Evolutionary conservation across 108 stramenopile species (phyloP), one percentile per base, ranked within the genome.

Genomic region (Seminavis robusta): DNA sequence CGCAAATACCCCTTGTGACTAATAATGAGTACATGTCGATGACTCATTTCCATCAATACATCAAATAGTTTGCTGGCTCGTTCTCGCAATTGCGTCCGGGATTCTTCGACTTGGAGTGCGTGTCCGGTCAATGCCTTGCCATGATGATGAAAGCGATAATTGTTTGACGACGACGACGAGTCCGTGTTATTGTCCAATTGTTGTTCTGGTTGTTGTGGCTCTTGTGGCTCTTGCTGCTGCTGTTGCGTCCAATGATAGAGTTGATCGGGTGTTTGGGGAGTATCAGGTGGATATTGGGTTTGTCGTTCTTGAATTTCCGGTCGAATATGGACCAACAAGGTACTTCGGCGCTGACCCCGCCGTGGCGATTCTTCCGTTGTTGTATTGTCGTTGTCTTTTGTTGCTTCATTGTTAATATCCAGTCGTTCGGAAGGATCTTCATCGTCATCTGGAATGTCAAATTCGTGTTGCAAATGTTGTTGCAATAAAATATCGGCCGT

Each of bases 1-100:
- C 80, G 57, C 32, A 85, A 43, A 57, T 75, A 85, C 10, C 74
- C 84, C 60, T 85, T 81, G 66, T 85, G 84, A 16, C 65, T 76
- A 11, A 85, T 68, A n/a, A 85, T 51, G 17, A 62, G 41, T 39
- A 85, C 61, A 33, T 59, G 55, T 19, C 57, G 48, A 28, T 65
- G 59, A n/a, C 69, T 46, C 24, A 60, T 61, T 41, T 81, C 74
- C 19, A 56, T 29, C 40, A 85, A 51, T 27, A 85, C 37, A 41
- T 73, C 44, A 39, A 85, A 76, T 30, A 85, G 38, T 23, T 68
- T 44, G 9, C 60, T 40, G 16, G 80, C 75, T 28, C 80, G 56
- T 43, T 76, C 74, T 38, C 77, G 63, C 5, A 85, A 53, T 61
- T 63, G 64, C 3, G 50, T 49, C 20, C 65, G 66, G 23, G 64